Base-by-base conservation (phyloP, 208 protist species). In the Leishmania guyanensis region DNA sequence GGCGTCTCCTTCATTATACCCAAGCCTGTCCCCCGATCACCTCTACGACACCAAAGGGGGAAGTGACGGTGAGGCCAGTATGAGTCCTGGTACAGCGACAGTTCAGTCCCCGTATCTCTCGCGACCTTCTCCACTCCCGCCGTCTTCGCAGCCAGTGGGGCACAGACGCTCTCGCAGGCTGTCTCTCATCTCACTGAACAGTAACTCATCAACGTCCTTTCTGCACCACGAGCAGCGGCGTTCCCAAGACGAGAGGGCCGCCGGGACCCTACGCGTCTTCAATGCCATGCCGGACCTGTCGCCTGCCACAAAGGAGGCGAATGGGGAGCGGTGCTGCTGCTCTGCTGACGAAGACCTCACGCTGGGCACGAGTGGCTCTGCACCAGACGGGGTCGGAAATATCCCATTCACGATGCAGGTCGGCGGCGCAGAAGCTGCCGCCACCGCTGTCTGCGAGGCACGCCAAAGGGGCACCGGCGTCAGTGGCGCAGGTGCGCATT, bases 161-260 rank as follows among this genome's bases (percentile, higher is more conserved):
- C 65, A 80, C 58, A 73, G 66, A 14, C 78, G 56, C 46, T 72
- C 66, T 5, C 82, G 78, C 48, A 29, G 56, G 14, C 29, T 29
- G n/a, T 86, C 82, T 36, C 56, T 82, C 33, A 53, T 53, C 39
- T 86, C 82, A 10, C 22, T 75, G 39, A 64, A 66, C 20, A 86
- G 66, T 22, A 82, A 79, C 78, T 86, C 78, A 1, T 80, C 82
- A 39, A 53, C 73, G n/a, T 71, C 73, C 20, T 62, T 64, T 60
- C 17, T 71, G 39, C 51, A 20, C 22, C 77, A 60, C 5, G 77
- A 76, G 58, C 51, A 64, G 3, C 17, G 16, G n/a, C 10, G 5
- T 58, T 82, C 82, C 39, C 65, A 26, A 5, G 74, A 79, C 29
- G 78, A 78, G 17, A 78, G 82, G 36, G 73, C 78, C 12, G 73